Base-by-base conservation (phyloP, 345 rosid species). In the Punica granatum region DNA sequence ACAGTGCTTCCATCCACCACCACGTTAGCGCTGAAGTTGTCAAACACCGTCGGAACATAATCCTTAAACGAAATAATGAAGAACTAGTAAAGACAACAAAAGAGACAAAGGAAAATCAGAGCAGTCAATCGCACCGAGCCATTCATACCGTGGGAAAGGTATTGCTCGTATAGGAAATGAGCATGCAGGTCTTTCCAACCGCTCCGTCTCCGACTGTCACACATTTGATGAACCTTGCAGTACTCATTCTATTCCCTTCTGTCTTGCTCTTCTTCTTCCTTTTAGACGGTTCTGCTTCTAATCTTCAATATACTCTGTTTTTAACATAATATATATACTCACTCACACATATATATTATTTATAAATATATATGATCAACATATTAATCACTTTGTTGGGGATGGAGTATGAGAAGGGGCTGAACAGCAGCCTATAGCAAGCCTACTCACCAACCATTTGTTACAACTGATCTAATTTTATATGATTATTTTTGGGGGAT, bases 191-290 rank as follows among this genome's bases (percentile, higher is more conserved):
- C 72, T 69, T 69, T 4, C 72, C 72, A 9, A 60, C 66, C 13
- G 72, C 72, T 9, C 72, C 72, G n/a, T 69, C 66, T 3, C 72
- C 72, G 12, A 69, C 72, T 14, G 72, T 69, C 2, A 69, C 72
- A 33, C 72, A 69, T 30, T 69, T 60, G 72, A 69, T 69, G 66
- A 69, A 69, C 41, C 67, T 73, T 66, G 70, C 48, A 53, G 64
- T 68, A 70, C 65, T 76, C 61, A 56, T 56, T 14, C 61, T 30
- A 37, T 37, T 11, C 41, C 11, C 41, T 37, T 37, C 5, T 37
- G 41, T 37, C 41, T 37, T 37, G 41, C 61, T 13, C 30, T 16
- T 56, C 61, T 13, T 30, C 23, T 7, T 19, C 3, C 53, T 56
- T 56, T 26, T 13, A 11, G 34, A 56, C 26, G 26, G 33, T 13